phyloP scores from a whole-genome alignment of 2,329 filamentous ascomycete species.

The Whalleya microplaca region DNA sequence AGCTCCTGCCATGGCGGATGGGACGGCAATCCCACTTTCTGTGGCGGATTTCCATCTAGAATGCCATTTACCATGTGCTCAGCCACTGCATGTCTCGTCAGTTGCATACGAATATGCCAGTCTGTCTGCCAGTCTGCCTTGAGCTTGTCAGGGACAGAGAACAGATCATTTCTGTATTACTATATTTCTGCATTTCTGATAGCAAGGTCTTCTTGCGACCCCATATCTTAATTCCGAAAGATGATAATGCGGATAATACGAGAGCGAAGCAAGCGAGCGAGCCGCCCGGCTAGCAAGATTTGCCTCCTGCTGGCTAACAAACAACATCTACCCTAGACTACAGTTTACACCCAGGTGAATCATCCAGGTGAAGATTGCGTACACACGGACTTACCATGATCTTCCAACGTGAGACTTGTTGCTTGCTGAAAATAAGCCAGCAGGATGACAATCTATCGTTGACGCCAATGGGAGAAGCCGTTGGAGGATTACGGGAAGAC shows the following conservation, averaged over 20 bases:
- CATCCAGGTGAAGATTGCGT: neutral
- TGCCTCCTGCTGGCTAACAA: too few relatives aligned
- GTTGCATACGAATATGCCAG: neutral
- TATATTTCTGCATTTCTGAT: too few relatives aligned
- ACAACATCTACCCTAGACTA: too few relatives aligned
- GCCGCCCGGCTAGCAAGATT: too few relatives aligned
- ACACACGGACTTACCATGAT: neutral
- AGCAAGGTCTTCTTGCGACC: too few relatives aligned
- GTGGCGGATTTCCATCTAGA: neutral
- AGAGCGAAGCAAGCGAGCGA: too few relatives aligned
- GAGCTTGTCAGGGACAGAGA: neutral
- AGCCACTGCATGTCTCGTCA: neutral
- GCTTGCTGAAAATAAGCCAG: too few relatives aligned
- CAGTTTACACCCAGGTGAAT: too few relatives aligned
- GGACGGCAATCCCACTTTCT: neutral
- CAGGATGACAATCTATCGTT: constrained; percentile 2
- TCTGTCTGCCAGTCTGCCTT: neutral
- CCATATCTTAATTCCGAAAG: too few relatives aligned
- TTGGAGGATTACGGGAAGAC: constrained; percentile 10
- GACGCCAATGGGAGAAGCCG: constrained; percentile 5
- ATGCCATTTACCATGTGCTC: neutral
- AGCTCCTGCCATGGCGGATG: neutral
- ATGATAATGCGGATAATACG: too few relatives aligned
- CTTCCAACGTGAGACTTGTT: too few relatives aligned
- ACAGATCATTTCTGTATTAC: neutral